Base-by-base conservation (phyloP, 306 rosid genomes). In the Castanospermum australe region DNA sequence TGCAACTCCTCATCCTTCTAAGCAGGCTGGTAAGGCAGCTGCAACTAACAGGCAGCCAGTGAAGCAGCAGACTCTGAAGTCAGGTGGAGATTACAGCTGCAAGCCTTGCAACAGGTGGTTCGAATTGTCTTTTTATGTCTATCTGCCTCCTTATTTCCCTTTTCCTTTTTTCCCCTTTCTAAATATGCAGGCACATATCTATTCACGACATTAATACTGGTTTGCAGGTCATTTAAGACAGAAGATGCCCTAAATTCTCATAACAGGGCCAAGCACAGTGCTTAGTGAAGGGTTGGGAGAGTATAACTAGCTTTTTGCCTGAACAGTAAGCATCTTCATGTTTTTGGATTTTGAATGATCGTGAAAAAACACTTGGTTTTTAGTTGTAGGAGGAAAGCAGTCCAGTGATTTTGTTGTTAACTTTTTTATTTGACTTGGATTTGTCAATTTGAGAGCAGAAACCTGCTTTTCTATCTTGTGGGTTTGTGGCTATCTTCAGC, bases 1-100 rank as follows among this genome's bases (percentile, higher is more conserved):
- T 39, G 92, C 87, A 32, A 92, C 97, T 64, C 94, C 94, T 48
- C 33, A 92, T 80, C 97, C 97, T 39, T 74, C 87, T 78, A 92
- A 89, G 81, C 85, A 83, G 83, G 81, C 90, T 54, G 82, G 71
- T 51, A 89, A 87, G 70, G 70, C 67, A 30, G 42, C 60, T 73
- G 69, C 86, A 28, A 75, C 78, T 35, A 82, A 56, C 42, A 73
- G 39, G 60, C 85, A 72, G 36, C 84, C 35, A 54, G 30, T 41
- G 35, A 88, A 83, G 75, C 92, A 36, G 81, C 86, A 88, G 67
- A 76, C 87, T 70, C 88, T 90, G 3, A 85, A 89, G 70, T 68
- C 87, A 3, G 75, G 13, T 3, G 84, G 77, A 14, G 81, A 88
- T 13, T 84, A 79, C 84, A 71, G 73, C 73, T 92, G 97, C 82